Percentiles rank a stretch among this genome's conserved stretches.
Evolutionary conservation across 139 green algal genomes (phyloP).

Genomic region (Chlamydomonas incerta): DNA sequence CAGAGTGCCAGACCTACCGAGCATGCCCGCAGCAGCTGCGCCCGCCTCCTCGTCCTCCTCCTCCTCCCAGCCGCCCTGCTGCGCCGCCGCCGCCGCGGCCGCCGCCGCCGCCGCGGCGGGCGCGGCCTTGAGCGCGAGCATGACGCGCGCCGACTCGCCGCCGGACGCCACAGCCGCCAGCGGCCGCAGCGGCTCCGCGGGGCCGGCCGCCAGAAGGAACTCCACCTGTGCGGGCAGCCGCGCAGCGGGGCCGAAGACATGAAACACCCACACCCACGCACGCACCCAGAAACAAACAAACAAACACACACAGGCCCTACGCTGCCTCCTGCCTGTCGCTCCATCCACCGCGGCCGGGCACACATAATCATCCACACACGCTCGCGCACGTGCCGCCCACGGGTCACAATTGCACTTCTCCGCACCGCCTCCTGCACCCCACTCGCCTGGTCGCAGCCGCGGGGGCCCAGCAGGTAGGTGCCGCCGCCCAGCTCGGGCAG

Average conservation of each 20-base stretch:
- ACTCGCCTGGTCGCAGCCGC: constrained; percentile 50
- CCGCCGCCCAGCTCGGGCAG: constrained; percentile 11
- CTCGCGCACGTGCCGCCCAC: too few species aligned
- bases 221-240: constrained; percentile 56
- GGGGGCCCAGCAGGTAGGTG: constrained; percentile 6
- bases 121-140: constrained; percentile 89
- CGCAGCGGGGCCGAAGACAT: too few species aligned
- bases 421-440: background rate
- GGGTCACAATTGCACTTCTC: too few species aligned
- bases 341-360: too few species aligned
- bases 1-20: too few species aligned
- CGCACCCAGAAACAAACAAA: too few species aligned
- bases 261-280: too few species aligned
- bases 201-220: constrained; percentile 80
- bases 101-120: constrained; percentile 32
- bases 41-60: background rate
- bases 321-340: too few species aligned
- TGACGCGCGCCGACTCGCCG: constrained; percentile 82
- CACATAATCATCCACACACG: too few species aligned
- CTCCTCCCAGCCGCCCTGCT: background rate
- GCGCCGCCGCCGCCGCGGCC: background rate
- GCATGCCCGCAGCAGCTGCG: background rate
- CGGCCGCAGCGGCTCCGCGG: constrained; percentile 78
- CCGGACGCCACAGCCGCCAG: constrained; percentile 80
- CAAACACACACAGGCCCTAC: too few species aligned